phyloP scores from a whole-genome alignment of 2,329 filamentous ascomycete species.

The Arthrobotrys iridis region DNA sequence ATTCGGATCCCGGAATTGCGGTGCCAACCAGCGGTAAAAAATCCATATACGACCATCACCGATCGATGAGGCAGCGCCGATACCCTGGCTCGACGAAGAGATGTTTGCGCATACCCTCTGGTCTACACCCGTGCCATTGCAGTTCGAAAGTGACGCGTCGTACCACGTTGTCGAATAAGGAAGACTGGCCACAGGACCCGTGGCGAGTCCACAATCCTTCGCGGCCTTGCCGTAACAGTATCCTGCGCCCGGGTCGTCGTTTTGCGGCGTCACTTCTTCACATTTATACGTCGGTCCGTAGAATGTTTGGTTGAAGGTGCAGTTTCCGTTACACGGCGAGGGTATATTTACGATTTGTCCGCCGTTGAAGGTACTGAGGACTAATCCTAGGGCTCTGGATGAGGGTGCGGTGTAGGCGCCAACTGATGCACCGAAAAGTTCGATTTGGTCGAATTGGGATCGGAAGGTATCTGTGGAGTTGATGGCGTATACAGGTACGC shows the following conservation, averaged over 20 bases:
- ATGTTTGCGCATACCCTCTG: not conserved
- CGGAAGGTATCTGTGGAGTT: not conserved
- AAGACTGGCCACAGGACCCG: not conserved
- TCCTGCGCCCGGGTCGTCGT: not conserved
- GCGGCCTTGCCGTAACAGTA: not conserved
- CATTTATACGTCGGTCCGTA: slow-evolving; percentile 8
- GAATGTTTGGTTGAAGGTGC: slow-evolving; percentile 23
- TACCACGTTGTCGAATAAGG: slow-evolving; percentile 12
- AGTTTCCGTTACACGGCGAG: slow-evolving; percentile 13
- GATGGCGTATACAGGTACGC: not conserved
- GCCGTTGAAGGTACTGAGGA: slow-evolving; percentile 7
- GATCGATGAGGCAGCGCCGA: not conserved
- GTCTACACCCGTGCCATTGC: slow-evolving; percentile 1
- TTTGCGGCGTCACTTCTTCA: slow-evolving; percentile 5
- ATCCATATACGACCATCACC: slow-evolving; percentile 7
- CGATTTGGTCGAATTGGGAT: not conserved
- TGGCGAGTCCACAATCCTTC: not conserved
- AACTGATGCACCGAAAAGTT: not conserved
- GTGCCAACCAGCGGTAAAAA: slow-evolving; percentile 18
- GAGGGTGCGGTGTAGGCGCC: not conserved
- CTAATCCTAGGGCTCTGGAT: slow-evolving; percentile 11
- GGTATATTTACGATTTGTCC: not conserved
- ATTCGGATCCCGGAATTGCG: not conserved
- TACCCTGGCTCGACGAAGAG: not conserved
- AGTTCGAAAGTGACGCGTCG: not conserved